Evolutionary conservation across 352 stramenopile genomes (phyloP).

Genomic region (Phytophthora hibernalis): DNA sequence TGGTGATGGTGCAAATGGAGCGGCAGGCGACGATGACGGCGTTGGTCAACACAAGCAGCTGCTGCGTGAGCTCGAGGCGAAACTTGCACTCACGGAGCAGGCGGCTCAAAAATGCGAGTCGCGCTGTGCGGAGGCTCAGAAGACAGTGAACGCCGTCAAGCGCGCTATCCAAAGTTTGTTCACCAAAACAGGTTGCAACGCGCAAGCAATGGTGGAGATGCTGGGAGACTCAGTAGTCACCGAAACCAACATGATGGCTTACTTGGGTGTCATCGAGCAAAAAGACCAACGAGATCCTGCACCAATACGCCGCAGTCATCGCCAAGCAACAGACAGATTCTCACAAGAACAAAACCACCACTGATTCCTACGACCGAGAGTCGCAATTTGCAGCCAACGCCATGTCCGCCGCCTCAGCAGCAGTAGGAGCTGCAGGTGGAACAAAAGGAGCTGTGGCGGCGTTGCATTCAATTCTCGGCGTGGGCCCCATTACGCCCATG

Average conservation of each 20-base stretch:
- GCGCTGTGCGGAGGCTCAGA: constrained; percentile 90
- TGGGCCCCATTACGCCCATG: constrained; percentile 90
- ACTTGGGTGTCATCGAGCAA: constrained; percentile 95
- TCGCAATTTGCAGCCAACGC: constrained; percentile 41
- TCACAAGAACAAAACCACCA: constrained; percentile 36
- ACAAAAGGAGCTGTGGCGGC: constrained; percentile 33
- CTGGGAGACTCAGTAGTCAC: constrained; percentile 90
- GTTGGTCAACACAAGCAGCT: constrained; percentile 92
- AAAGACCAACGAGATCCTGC: constrained; percentile 94
- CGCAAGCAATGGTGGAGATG: constrained; percentile 85
- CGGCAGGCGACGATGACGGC: constrained; percentile 57
- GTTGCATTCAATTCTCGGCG: constrained; percentile 79
- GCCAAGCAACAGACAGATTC: constrained; percentile 54
- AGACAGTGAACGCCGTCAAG: constrained; percentile 92
- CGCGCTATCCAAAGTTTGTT: constrained; percentile 79
- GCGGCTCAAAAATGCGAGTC: constrained; percentile 91
- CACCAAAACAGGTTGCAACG: constrained; percentile 84
- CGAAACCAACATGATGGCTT: constrained; percentile 95
- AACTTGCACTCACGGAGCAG: constrained; percentile 79
- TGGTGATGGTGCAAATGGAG: constrained; percentile 59
- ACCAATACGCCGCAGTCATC: constrained; percentile 76
- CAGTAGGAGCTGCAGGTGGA: constrained; percentile 23
- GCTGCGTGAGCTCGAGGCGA: constrained; percentile 87
- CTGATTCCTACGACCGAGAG: constrained; percentile 55
- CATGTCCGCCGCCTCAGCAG: constrained; percentile 9